These are phyloP conservation scores for Trapa incisa DNA, from an alignment of 345 rosid species.

Conservation along the genomic window DNA sequence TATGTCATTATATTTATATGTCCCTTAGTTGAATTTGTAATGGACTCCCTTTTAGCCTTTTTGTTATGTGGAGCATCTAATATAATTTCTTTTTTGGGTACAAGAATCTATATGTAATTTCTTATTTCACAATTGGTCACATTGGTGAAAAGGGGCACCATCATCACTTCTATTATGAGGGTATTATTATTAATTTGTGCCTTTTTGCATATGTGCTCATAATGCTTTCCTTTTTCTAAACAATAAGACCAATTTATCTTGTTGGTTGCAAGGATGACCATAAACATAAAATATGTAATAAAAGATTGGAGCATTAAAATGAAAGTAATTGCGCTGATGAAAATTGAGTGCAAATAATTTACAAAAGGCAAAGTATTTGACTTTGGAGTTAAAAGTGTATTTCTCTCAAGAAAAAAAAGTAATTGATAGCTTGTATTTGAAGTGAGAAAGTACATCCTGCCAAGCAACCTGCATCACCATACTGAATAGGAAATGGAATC, in stretches of 20 bases:
- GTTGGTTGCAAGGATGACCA: no score
- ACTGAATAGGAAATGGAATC: not conserved
- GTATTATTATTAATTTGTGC: not conserved
- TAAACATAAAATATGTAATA: no score
- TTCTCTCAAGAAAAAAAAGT: not conserved
- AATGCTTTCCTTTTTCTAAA: not conserved
- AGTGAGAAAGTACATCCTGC: not conserved
- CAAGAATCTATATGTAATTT: constrained; percentile 1
- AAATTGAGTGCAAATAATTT: no score
- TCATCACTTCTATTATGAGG: constrained; percentile 4
- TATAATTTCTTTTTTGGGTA: not conserved
- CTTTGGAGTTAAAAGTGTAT: not conserved
- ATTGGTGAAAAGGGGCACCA: not conserved
- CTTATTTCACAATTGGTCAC: not conserved
- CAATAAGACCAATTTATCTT: not conserved
- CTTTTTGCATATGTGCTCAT: constrained; percentile 1
- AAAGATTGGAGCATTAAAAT: no score
- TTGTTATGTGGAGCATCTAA: constrained; percentile 8
- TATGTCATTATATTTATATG: constrained; percentile 1
- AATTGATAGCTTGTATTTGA: not conserved
- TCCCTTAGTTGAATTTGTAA: constrained; percentile 1
- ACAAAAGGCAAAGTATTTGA: no score
- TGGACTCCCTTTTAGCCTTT: constrained; percentile 3
- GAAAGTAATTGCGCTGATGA: no score
- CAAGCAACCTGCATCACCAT: not conserved